Base-by-base conservation (phyloP, 1,284 basidiomycete species). In the Amylostereum areolatum region DNA sequence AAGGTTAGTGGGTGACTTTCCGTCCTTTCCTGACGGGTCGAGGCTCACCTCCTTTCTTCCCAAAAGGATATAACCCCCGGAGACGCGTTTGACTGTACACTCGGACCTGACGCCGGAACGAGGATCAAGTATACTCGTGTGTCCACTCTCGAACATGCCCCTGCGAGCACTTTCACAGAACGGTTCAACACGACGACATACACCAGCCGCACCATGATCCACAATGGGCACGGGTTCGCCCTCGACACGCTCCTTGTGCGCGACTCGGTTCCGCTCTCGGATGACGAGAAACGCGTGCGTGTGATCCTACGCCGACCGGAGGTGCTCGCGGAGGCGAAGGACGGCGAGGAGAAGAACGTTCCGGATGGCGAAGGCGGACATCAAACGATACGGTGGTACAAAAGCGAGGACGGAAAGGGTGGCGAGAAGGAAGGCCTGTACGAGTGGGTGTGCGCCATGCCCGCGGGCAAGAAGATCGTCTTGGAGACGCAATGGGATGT, bases 401-500 rank as follows among this genome's bases (percentile, higher is more conserved):
- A 58, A n/a, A 49, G 36, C 2, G 37, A 47, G 1, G 54, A 61
- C 25, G 56, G 54, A 34, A 52, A 57, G 40, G 59, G 61, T 2
- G 63, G 61, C 4, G 53, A 57, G 55, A 60, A 61, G 52, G 60
- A 63, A 29, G 61, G 67, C 28, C 48, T 60, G 43, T 62, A 58
- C 39, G 60, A 63, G 54, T 65, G 62, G 66, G 51, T 62, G 44
- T 52, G 57, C 42, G 47, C 53, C 25, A 29, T 63, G n/a, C 56
- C 57, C 12, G 59, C 58, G 32, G 57, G 57, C 30, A 48, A 62
- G 58, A 40, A 71, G 57, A 63, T 73, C 18, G 60, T 60, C 31
- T 57, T 81, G 27, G 67, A 72, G 49, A 66, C 73, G 10, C 66
- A 73, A 50, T 81, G 77, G 71, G 77, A 78, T 49, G 66, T 80